phyloP scores from a whole-genome alignment of 1,139 yeast genomes.

The Diutina mesorugosa region DNA sequence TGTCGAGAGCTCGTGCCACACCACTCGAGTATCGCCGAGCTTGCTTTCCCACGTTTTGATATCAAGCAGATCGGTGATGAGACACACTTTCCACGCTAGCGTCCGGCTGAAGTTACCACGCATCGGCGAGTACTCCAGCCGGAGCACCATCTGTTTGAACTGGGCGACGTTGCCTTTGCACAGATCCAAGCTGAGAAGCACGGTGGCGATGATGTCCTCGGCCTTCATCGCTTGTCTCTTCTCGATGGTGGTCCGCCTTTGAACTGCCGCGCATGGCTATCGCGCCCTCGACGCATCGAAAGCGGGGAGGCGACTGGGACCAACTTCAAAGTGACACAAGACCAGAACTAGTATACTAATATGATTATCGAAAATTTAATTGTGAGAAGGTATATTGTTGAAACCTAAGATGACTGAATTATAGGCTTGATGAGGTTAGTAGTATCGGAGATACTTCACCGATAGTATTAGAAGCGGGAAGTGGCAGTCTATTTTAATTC shows the following conservation, averaged over 20 bases:
- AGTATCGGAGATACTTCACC: too few species aligned
- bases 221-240: constrained; percentile 12
- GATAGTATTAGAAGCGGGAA: too few species aligned
- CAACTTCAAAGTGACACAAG: too few species aligned
- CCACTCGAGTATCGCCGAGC: constrained; percentile 19
- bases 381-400: too few species aligned
- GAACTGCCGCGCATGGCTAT: not conserved
- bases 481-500: too few species aligned
- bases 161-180: constrained; percentile 20
- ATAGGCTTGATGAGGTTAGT: too few species aligned
- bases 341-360: too few species aligned
- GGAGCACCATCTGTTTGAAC: constrained; percentile 20
- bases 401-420: too few species aligned
- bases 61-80: constrained; percentile 26
- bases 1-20: constrained; percentile 22
- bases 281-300: not conserved
- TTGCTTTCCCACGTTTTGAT: constrained; percentile 22
- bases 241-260: not conserved
- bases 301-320: not conserved
- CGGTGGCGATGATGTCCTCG: constrained; percentile 25
- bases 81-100: constrained; percentile 26
- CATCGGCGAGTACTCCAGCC: constrained; percentile 18
- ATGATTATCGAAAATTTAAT: too few species aligned
- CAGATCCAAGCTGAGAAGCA: constrained; percentile 24
- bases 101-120: constrained; percentile 17